phyloP scores from a whole-genome alignment of 2,329 filamentous ascomycete species.

The Colletotrichum sp. region DNA sequence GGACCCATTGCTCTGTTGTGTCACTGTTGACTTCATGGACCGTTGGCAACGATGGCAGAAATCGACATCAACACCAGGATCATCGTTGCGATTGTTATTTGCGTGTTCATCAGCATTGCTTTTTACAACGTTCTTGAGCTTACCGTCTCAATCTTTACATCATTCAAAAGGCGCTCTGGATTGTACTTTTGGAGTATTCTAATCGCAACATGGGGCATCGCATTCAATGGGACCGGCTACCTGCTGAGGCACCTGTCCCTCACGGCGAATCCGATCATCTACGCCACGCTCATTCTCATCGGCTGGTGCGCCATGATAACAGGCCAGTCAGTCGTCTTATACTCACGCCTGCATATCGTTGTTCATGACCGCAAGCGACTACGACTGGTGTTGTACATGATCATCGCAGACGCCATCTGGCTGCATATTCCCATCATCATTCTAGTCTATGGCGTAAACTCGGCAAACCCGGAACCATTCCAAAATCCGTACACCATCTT shows the following conservation, averaged over 20 bases:
- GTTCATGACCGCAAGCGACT: conserved; percentile 53
- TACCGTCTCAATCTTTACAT: conserved; percentile 38
- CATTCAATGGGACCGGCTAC: conserved; percentile 48
- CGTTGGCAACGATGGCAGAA: not conserved
- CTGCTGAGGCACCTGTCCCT: conserved; percentile 49
- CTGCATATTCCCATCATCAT: conserved; percentile 61
- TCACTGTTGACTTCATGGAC: not conserved
- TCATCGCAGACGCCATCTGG: conserved; percentile 57
- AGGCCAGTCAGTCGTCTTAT: conserved; percentile 65
- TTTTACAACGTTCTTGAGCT: conserved; percentile 42
- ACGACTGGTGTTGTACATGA: conserved; percentile 58
- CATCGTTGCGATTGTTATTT: conserved; percentile 2
- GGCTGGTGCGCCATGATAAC: conserved; percentile 60
- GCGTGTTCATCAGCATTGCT: conserved; percentile 34
- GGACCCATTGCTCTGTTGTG: not conserved
- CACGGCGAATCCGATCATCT: conserved; percentile 32
- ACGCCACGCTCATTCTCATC: conserved; percentile 41
- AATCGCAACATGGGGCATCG: conserved; percentile 37
- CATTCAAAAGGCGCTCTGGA: conserved; percentile 38
- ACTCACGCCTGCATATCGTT: conserved; percentile 66
- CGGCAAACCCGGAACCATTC: conserved; percentile 35
- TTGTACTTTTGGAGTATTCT: conserved; percentile 46
- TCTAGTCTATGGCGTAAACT: conserved; percentile 58
- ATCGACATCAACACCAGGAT: not conserved
- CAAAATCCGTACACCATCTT: conserved; percentile 46